Percentiles rank a stretch among this genome's conserved stretches.
Evolutionary conservation across 306 rosid species (phyloP).

Genomic region (Adenanthera pavonina): DNA sequence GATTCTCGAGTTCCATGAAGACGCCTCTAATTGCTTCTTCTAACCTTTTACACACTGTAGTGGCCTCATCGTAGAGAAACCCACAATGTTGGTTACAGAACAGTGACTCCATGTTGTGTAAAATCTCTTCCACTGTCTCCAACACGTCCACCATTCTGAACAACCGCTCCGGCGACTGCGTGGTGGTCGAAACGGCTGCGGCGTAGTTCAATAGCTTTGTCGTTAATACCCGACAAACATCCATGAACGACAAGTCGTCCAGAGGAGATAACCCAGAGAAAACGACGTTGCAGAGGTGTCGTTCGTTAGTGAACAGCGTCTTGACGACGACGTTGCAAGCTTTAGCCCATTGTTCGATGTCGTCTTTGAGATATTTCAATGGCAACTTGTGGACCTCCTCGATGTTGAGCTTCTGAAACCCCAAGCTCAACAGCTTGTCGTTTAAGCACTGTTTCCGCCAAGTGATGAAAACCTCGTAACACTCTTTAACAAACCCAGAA

Average conservation of each 20-base stretch:
- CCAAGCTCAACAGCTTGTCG: constrained; percentile 57
- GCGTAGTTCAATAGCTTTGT: constrained; percentile 64
- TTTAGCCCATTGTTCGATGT: constrained; percentile 68
- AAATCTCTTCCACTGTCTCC: constrained; percentile 63
- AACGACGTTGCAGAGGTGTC: constrained; percentile 61
- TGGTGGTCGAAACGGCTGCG: constrained; percentile 55
- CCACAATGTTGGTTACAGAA: constrained; percentile 57
- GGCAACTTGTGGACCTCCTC: constrained; percentile 63
- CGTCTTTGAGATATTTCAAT: constrained; percentile 66
- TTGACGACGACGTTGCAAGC: constrained; percentile 53
- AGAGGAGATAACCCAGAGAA: constrained; percentile 59
- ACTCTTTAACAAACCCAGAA: constrained; percentile 64
- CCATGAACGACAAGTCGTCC: constrained; percentile 65
- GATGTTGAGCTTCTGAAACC: constrained; percentile 57
- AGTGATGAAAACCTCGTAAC: constrained; percentile 57
- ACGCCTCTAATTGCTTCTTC: constrained; percentile 62
- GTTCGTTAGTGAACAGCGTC: constrained; percentile 60
- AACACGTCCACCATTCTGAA: constrained; percentile 60
- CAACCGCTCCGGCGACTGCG: constrained; percentile 64
- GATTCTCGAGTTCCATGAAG: constrained; percentile 70
- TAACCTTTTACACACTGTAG: constrained; percentile 55
- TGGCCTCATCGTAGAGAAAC: constrained; percentile 58
- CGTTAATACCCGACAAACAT: constrained; percentile 60
- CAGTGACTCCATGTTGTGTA: constrained; percentile 52
- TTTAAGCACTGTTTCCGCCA: constrained; percentile 65